Evolutionary conservation across 2,329 filamentous ascomycete genomes (phyloP).

Genomic region (Fusarium subtropicale): DNA sequence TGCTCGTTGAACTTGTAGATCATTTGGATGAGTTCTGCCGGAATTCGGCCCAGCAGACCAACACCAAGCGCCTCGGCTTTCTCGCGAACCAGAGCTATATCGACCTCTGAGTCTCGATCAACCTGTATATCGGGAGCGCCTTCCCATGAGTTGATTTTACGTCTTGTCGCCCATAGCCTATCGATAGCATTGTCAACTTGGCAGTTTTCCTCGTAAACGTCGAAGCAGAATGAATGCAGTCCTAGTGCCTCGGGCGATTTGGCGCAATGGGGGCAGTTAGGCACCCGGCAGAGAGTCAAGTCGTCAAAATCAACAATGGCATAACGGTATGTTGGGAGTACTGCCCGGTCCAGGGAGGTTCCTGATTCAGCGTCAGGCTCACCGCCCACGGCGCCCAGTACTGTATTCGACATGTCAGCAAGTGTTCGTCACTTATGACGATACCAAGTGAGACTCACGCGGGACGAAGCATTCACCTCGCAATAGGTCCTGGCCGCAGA

Average conservation of each 20-base stretch:
- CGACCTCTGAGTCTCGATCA: not conserved
- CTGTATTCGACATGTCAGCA: not conserved
- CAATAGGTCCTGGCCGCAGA: constrained; percentile 1
- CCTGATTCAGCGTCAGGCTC: not conserved
- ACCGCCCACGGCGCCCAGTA: not conserved
- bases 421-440: rapidly evolving
- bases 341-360: not conserved
- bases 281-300: constrained; percentile 1
- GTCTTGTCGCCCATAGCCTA: constrained; percentile 9
- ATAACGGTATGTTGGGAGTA: not conserved
- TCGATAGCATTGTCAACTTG: not conserved
- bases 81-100: constrained; percentile 13
- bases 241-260: not conserved
- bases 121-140: constrained; percentile 9
- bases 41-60: not conserved
- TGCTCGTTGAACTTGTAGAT: constrained; percentile 8
- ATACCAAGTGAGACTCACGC: not conserved
- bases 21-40: constrained; percentile 12
- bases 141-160: constrained; percentile 10
- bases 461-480: not conserved
- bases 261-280: constrained; percentile 10
- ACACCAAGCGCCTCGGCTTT: constrained; percentile 4
- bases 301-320: not conserved
- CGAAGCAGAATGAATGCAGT: constrained; percentile 1
- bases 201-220: constrained; percentile 4